These are phyloP conservation scores for Phytopythium aichiense DNA, from an alignment of 352 stramenopile genomes.

Conservation along the genomic window DNA sequence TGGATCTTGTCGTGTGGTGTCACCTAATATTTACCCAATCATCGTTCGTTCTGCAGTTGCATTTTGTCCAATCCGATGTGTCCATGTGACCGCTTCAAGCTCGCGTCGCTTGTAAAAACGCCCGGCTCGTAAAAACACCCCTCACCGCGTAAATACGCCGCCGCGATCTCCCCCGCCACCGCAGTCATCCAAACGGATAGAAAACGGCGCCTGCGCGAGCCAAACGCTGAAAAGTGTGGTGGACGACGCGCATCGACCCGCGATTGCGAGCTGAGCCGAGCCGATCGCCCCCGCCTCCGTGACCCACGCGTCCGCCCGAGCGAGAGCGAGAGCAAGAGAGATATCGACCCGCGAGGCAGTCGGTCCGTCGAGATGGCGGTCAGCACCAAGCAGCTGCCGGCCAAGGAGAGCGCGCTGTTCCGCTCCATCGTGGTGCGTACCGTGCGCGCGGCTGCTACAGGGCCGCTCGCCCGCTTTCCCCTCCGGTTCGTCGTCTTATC, in stretches of 20 bases:
- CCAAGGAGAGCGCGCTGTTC: slow-evolving; percentile 96
- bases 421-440: slow-evolving; percentile 90
- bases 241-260: not conserved
- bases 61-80: not conserved
- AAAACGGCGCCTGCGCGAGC: not conserved
- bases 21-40: not conserved
- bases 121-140: not conserved
- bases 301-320: not conserved
- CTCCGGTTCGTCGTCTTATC: not conserved
- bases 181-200: not conserved
- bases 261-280: not conserved
- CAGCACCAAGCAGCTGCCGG: slow-evolving; percentile 73
- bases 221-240: slow-evolving; percentile 8
- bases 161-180: slow-evolving; percentile 2
- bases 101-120: not conserved
- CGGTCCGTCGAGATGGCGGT: slow-evolving; percentile 25
- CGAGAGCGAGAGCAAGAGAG: not conserved
- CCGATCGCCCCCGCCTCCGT: not conserved
- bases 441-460: slow-evolving; percentile 1
- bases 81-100: not conserved
- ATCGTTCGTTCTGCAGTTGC: no score
- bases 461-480: not conserved
- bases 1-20: slow-evolving; percentile 1
- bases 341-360: not conserved
- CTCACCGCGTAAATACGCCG: not conserved